Evolutionary conservation across 2,329 filamentous ascomycete species (phyloP), one percentile per base, ranked within the genome.

Genomic region (Calonectria pseudoturangicola): DNA sequence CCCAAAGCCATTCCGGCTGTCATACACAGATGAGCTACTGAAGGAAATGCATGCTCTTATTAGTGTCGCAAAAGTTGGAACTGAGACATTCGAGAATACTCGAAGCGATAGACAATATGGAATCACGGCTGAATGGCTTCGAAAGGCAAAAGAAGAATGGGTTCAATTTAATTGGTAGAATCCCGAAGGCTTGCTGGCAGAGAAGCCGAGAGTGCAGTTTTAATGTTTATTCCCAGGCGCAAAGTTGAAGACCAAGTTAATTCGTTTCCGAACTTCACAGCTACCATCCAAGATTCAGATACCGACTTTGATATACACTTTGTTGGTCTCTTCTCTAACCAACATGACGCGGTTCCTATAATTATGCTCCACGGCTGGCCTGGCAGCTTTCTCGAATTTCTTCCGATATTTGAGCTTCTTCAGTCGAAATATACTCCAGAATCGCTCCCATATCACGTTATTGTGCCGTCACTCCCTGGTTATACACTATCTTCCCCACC

Each of bases 381-480:
- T n/a, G 62, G 62, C 12, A 65, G 62, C n/a, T 65, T 65, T 25
- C 45, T 65, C 62, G 62, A 65, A 41, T 65, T 65, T 21, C 43
- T 65, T 15, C 62, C 62, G 16, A 65, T 48, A 8, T 28, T 65
- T 10, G 30, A 39, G 7, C 45, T 65, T 6, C n/a, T 65, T 25
- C 28, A 41, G n/a, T 50, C 47, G 4, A 50, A 41, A 8, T 50
- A 65, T 39, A 30, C 47, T n/a, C 21, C 62, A 10, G 30, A 18
- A 18, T 12, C 28, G 13, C 33, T 65, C 15, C 62, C 62, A 1
- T 65, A 36, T 27, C 45, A 65, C 25, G 15, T 65, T 12, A 65
- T 65, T 33, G 45, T 65, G 9, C 62, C 62, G 18, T 65, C 62
- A n/a, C 48, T 65, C 7, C 62, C 62, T 3, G 62, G 62, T 16